Base-by-base conservation (phyloP, 2,329 filamentous ascomycete genomes). In the Alternaria ethzedia region DNA sequence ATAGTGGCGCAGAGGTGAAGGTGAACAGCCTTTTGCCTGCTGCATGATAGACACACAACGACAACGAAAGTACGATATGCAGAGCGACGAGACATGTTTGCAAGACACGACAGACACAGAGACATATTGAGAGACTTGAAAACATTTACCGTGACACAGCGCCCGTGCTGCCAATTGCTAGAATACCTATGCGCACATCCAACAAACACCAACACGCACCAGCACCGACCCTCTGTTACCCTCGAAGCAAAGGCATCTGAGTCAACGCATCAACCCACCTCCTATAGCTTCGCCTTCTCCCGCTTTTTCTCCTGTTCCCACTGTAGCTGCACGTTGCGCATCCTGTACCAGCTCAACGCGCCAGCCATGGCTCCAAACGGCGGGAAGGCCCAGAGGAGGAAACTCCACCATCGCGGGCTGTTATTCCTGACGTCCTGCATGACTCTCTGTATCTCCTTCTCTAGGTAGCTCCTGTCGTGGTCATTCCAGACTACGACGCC, bases 401-500 rank as follows among this genome's bases (percentile, higher is more conserved):
- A 91, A n/a, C 88, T 88, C 95, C 96, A 98, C 93, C 93, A 96
- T 65, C 83, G 80, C 7, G 93, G 92, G 78, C 91, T 96, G 17
- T 82, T 81, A 49, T 74, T 83, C 72, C 84, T 85, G 41, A 97
- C 82, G 64, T 86, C 85, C 5, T 73, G 75, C 82, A 98, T 88
- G 8, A 90, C 91, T 63, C 82, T 83, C 55, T 86, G 84, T 11
- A 98, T 83, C 78, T 93, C 89, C 54, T 75, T 79, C 79, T 87
- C 86, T 75, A 99, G 79, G 66, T 93, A 88, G 36, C 89, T 89
- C 74, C 85, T 89, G 50, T 88, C 88, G 3, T 88, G 88, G 81
- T 98, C 95, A 81, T 99, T 99, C 92, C 92, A 96, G 23, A 99
- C 86, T 32, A 97, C 93, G 4, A 94, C 86, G 0, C 94, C 95